Evolutionary conservation across 352 stramenopile genomes (phyloP), one percentile per base, ranked within the genome.

Genomic region (Pythium brachiatum): DNA sequence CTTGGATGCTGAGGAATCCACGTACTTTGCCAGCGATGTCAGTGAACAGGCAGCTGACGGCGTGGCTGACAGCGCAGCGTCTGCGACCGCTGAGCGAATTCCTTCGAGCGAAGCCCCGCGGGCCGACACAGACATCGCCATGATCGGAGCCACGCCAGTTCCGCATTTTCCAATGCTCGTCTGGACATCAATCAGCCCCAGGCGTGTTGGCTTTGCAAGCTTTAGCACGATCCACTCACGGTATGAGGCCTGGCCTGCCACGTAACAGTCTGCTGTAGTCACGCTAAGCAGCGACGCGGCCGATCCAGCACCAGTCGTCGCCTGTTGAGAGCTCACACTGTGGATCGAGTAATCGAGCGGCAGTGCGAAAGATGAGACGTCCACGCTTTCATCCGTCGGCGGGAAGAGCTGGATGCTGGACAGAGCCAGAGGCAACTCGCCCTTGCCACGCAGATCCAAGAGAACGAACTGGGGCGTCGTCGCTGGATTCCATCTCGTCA

Each of bases 221-320:
- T 86, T 79, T 12, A 93, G 51, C 13, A 93, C 69, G 2, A 93
- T 58, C 81, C 81, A 93, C 54, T 93, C 83, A 25, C 85, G 81
- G 21, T 72, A 81, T 0, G 79, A 82, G 0, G 76, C 32, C 4
- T 38, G 46, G 7, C 54, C 59, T 5, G 72, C 69, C 4, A 86
- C 52, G 44, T 89, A 93, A 44, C 81, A 93, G 9, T 64, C 53
- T 7, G 50, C 65, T 0, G 36, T 62, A 13, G 73, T 53, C 1
- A 68, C 47, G 12, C 66, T 75, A 13, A 69, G 50, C 2, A 90
- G 48, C 0, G 74, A 58, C 7, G 27, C 56, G 0, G 76, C 76
- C 23, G 81, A 85, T 0, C 78, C 81, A 16, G 59, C n/a, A 15
- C 79, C 79, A 16, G 48, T 68, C 1, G 26, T 43, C 2, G 70